Evolutionary conservation across 2,329 filamentous ascomycete species (phyloP), one percentile per base, ranked within the genome.

Genomic region (Botrytis porri): DNA sequence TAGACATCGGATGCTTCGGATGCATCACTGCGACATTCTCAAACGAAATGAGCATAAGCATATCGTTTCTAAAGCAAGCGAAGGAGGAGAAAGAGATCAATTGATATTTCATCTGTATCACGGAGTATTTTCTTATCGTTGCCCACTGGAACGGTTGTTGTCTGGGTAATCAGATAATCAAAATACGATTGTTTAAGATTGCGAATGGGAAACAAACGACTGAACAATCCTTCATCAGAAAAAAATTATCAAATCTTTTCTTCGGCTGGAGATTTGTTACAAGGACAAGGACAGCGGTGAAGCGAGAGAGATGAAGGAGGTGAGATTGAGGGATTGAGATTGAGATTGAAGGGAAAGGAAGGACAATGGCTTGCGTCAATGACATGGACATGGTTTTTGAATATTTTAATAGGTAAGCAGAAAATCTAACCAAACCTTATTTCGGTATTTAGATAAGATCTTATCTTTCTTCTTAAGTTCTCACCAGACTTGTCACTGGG

Each of bases 261-360:
- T 66, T 32, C 43, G 43, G 37, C 10, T n/a, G 14, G 48, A 35
- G 20, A 48, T 16, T 37, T 5, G 32, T 29, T n/a, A 20, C 54
- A 29, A 37, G 18, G 48, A 51, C 48, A 67, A 41, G 64, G 64
- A 67, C 45, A 67, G 64, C 64, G 64, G 64, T 57, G 45, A 57
- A 54, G n/a, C 35, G 64, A 37, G 64, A 66, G 35, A 39, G 41
- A 51, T 51, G 64, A 67, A 67, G 64, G 64, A 54, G 45, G 64
- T 51, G 48, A n/a, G 25, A 51, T 51, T 48, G 45, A 48, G 45
- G 45, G 45, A 48, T 45, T 45, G 18, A 22, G 43, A 45, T 48
- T 45, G 18, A 45, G 18, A 45, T 45, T 45, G 43, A 45, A 25
- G 45, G 4, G 25, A 48, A 48, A 25, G 7, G 20, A 45, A 41